Evolutionary conservation across 2,329 filamentous ascomycete species (phyloP).

Genomic region (Fusarium lyarnte): DNA sequence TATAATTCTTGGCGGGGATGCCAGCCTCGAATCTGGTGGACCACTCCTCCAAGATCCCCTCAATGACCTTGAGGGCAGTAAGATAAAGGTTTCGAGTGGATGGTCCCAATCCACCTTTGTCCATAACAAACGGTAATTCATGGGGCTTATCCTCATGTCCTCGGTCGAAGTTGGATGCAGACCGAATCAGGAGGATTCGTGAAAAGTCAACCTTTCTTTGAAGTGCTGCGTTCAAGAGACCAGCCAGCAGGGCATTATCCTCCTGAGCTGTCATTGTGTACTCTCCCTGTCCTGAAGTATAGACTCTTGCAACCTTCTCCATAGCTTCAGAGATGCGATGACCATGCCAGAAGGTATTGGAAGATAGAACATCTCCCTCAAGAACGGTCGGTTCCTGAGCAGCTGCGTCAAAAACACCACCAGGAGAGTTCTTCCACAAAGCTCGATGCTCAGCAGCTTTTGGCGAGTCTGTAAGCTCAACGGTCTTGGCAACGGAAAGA

Average conservation of each 20-base stretch:
- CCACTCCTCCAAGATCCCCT: conserved; percentile 24
- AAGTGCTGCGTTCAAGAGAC: conserved; percentile 23
- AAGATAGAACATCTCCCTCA: conserved; percentile 33
- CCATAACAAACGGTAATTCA: conserved; percentile 32
- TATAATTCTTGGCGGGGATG: conserved; percentile 11
- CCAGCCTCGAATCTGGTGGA: conserved; percentile 18
- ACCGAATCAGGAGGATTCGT: conserved; percentile 23
- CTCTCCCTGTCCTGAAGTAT: conserved; percentile 19
- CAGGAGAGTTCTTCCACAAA: conserved; percentile 7
- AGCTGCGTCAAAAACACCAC: background rate
- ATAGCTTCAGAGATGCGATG: conserved; percentile 31
- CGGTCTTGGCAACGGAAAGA: background rate
- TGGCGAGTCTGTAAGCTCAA: background rate
- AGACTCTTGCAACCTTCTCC: conserved; percentile 27
- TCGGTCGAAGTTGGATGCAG: conserved; percentile 36
- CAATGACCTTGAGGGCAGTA: conserved; percentile 12
- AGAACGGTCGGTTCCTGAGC: conserved; percentile 11
- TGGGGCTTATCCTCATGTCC: conserved; percentile 30
- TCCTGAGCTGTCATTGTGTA: conserved; percentile 39
- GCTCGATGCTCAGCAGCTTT: conserved; percentile 11
- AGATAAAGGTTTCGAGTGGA: conserved; percentile 33
- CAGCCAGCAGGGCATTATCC: conserved; percentile 30
- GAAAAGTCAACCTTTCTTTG: conserved; percentile 30
- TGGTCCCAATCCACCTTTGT: conserved; percentile 31
- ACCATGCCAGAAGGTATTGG: conserved; percentile 37